Conservation (phyloP, 495 filamentous ascomycete species). For the Oleoguttula mirabilis region DNA sequence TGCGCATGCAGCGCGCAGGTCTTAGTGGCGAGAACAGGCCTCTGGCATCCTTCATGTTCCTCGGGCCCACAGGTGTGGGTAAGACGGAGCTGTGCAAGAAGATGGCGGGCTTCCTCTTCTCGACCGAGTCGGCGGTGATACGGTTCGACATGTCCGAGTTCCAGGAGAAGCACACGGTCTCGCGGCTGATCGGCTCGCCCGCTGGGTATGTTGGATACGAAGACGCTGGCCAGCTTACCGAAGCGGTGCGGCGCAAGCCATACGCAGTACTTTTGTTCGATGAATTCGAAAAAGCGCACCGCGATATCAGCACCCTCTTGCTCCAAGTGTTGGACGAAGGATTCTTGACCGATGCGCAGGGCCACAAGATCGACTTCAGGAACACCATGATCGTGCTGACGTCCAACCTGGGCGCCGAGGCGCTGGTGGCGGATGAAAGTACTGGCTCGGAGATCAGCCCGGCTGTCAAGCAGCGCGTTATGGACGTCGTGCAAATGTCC, state of each 20-base stretch:
- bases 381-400: constrained; percentile 95
- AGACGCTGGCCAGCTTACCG: constrained; percentile 90
- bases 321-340: constrained; percentile 95
- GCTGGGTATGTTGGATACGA: constrained; percentile 96
- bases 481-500: constrained; percentile 67
- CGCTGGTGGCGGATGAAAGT: constrained; percentile 45
- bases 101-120: constrained; percentile 85
- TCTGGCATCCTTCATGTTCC: constrained; percentile 91
- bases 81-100: constrained; percentile 98
- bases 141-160: constrained; percentile 98
- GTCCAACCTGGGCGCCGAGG: constrained; percentile 76
- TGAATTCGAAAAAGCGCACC: constrained; percentile 95
- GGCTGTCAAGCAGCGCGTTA: constrained; percentile 61
- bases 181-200: constrained; percentile 79
- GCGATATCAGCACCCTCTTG: constrained; percentile 86
- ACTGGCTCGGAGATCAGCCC: constrained; percentile 52
- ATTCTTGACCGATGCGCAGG: constrained; percentile 88
- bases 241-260: constrained; percentile 87
- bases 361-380: constrained; percentile 89
- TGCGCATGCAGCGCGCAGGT: constrained; percentile 86
- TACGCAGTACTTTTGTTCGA: constrained; percentile 93
- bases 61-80: constrained; percentile 90
- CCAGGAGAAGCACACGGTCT: constrained; percentile 93
- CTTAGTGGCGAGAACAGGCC: constrained; percentile 84
- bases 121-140: constrained; percentile 76